phyloP scores from a whole-genome alignment of 1,284 basidiomycete genomes.

The Mycena citricolor region DNA sequence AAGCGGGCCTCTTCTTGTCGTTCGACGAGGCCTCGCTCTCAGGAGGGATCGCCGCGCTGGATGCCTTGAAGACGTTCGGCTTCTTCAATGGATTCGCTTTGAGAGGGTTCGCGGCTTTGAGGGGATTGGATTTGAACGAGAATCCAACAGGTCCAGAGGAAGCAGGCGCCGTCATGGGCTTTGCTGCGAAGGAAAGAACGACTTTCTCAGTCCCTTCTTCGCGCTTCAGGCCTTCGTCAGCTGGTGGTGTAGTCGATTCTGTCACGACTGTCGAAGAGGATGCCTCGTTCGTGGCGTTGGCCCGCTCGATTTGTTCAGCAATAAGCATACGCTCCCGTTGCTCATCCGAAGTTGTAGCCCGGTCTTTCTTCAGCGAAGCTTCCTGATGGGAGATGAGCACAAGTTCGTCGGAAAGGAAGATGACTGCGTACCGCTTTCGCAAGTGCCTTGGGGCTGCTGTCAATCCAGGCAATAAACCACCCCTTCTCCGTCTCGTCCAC shows the following conservation, averaged over 20 bases:
- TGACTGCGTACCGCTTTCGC: slow-evolving; percentile 77
- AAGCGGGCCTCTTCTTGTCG: slow-evolving; percentile 54
- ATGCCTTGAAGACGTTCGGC: slow-evolving; percentile 81
- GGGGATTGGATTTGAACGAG: slow-evolving; percentile 59
- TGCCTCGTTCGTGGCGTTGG: slow-evolving; percentile 38
- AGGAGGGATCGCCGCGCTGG: too few species aligned
- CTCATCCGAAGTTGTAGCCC: slow-evolving; percentile 90
- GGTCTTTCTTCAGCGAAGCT: slow-evolving; percentile 89
- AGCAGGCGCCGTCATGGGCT: slow-evolving; percentile 40
- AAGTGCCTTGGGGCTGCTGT: slow-evolving; percentile 91
- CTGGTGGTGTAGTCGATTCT: slow-evolving; percentile 41
- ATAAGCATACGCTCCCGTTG: slow-evolving; percentile 89
- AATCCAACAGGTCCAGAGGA: slow-evolving; percentile 39
- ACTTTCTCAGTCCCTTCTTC: slow-evolving; percentile 74
- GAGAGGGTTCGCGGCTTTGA: slow-evolving; percentile 55
- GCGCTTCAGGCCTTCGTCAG: slow-evolving; percentile 66
- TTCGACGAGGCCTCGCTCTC: slow-evolving; percentile 35
- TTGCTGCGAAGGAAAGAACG: slow-evolving; percentile 65
- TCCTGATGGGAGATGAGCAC: slow-evolving; percentile 49
- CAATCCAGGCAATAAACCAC: slow-evolving; percentile 96
- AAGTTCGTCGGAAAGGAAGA: slow-evolving; percentile 6
- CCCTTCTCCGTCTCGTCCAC: slow-evolving; percentile 99
- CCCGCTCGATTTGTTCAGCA: slow-evolving; percentile 92
- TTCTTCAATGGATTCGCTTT: slow-evolving; percentile 56
- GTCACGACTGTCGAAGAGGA: slow-evolving; percentile 31